These are phyloP conservation scores for Brassica incana DNA, from an alignment of 345 rosid species.

Conservation along the genomic window DNA sequence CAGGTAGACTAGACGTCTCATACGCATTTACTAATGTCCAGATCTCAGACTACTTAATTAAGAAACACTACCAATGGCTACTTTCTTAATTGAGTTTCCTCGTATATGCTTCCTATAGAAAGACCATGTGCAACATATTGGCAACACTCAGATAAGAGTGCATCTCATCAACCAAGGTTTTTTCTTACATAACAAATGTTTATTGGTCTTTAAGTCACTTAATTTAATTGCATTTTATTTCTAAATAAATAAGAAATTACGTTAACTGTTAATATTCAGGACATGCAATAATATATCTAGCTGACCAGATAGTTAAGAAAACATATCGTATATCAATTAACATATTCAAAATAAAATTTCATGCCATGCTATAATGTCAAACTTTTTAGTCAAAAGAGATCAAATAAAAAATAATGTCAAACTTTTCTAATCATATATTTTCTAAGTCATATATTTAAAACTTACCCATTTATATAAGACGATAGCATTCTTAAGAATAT, in stretches of 20 bases:
- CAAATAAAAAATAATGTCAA: not conserved
- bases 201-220: not conserved
- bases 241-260: not conserved
- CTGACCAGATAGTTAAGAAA: not conserved
- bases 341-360: not conserved
- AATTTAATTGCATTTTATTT: too few relatives aligned
- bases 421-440: not conserved
- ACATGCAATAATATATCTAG: not conserved
- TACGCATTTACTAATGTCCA: slow-evolving; percentile 38
- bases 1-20: slow-evolving; percentile 51
- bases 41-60: slow-evolving; percentile 1
- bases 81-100: not conserved
- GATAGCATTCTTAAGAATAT: not conserved
- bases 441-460: not conserved
- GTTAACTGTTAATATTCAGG: not conserved
- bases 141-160: slow-evolving; percentile 44
- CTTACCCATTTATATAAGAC: not conserved
- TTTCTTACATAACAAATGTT: slow-evolving; percentile 1
- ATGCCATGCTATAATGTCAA: not conserved
- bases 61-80: slow-evolving; percentile 2
- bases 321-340: not conserved
- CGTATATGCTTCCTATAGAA: not conserved
- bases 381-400: not conserved
- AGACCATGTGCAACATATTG: not conserved
- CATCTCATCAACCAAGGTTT: slow-evolving; percentile 75